Evolutionary conservation across 179 eudicot genomes (phyloP).

Genomic region (Gypsophila paniculata): DNA sequence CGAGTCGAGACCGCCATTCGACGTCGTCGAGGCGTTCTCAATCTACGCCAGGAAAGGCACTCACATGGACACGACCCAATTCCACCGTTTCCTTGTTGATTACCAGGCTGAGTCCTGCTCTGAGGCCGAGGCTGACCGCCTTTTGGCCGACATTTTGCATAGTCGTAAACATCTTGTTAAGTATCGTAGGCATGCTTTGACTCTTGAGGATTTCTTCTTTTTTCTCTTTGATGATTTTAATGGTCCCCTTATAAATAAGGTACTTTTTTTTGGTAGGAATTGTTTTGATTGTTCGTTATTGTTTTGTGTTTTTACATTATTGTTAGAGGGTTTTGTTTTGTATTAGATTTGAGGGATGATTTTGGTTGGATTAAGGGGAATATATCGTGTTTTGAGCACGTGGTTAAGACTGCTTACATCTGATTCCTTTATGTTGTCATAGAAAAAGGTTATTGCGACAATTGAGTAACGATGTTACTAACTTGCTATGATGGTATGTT

Average conservation of each 20-base stretch:
- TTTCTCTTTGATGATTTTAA: constrained; percentile 69
- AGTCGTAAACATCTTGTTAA: constrained; percentile 35
- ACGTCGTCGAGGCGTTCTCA: constrained; percentile 58
- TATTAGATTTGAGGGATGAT: neutral
- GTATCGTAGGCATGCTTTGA: constrained; percentile 28
- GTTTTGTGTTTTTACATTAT: neutral
- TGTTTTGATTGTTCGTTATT: constrained; percentile 6
- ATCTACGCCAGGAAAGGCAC: constrained; percentile 35
- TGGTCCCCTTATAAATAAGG: constrained; percentile 57
- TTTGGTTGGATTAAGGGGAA: neutral
- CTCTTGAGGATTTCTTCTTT: constrained; percentile 62
- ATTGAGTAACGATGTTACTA: too few species aligned
- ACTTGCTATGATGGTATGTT: too few species aligned
- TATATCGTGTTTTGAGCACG: neutral
- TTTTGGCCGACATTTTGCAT: constrained; percentile 37
- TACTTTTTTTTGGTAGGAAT: constrained; percentile 10
- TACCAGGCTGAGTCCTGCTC: constrained; percentile 48
- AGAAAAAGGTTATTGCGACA: neutral
- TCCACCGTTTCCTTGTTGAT: constrained; percentile 55
- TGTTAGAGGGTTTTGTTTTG: too few species aligned
- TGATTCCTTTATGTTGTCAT: neutral
- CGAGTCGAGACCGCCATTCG: constrained; percentile 65
- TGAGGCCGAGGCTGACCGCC: constrained; percentile 36
- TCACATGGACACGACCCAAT: constrained; percentile 47
- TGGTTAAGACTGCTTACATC: neutral